These are phyloP conservation scores for Stachybotrys echinatus DNA, from an alignment of 2,329 filamentous ascomycete genomes.

Conservation along the genomic window DNA sequence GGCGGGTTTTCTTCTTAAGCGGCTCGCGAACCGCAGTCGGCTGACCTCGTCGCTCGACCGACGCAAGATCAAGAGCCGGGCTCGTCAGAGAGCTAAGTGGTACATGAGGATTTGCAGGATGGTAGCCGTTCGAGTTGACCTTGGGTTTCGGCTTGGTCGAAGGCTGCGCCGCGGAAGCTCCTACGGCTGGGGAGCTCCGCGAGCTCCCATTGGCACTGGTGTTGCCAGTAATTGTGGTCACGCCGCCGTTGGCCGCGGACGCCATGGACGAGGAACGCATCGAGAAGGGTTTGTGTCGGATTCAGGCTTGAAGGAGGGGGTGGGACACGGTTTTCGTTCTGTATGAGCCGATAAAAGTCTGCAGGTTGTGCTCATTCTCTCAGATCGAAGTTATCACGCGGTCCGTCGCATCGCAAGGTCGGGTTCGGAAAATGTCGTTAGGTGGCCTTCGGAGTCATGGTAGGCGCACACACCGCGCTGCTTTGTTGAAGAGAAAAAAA, in stretches of 20 bases:
- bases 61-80: slow-evolving; percentile 71
- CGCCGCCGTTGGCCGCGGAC: slow-evolving; percentile 31
- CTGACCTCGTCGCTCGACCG: slow-evolving; percentile 87
- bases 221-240: slow-evolving; percentile 26
- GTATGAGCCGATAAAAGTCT: background rate
- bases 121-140: slow-evolving; percentile 48
- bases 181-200: slow-evolving; percentile 45
- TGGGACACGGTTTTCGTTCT: background rate
- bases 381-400: background rate
- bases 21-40: slow-evolving; percentile 71
- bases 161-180: slow-evolving; percentile 24
- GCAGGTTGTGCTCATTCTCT: background rate
- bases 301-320: background rate
- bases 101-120: slow-evolving; percentile 42
- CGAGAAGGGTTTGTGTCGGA: background rate
- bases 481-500: background rate
- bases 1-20: slow-evolving; percentile 70
- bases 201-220: slow-evolving; percentile 44
- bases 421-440: background rate
- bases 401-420: background rate
- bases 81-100: slow-evolving; percentile 53
- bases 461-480: background rate
- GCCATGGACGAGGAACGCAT: slow-evolving; percentile 26
- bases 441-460: background rate
- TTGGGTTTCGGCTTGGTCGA: slow-evolving; percentile 46